A percentile compares a stretch with the other conserved stretches of the same genome.
Conservation (phyloP, 2,329 filamentous ascomycete genomes). For the Ascocoryne sarcoides region DNA sequence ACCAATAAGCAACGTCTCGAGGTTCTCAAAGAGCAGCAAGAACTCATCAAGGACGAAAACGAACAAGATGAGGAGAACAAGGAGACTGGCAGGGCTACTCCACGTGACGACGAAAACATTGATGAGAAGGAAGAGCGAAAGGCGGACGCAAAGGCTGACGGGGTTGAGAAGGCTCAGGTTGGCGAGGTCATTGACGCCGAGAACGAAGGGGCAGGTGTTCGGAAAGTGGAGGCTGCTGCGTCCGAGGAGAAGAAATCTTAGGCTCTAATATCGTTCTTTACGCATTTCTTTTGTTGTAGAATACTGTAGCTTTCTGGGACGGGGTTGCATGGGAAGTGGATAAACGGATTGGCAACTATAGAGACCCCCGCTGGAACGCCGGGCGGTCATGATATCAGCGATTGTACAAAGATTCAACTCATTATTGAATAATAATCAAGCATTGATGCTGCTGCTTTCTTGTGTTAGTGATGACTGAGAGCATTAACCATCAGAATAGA, state of each 20-base stretch:
- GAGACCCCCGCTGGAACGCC: conserved; percentile 20
- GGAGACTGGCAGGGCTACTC: conserved; percentile 62
- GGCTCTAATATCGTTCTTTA: conserved; percentile 7
- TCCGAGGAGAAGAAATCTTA: conserved; percentile 11
- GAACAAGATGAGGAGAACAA: conserved; percentile 79
- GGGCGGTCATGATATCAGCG: conserved; percentile 5
- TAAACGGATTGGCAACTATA: conserved; percentile 16
- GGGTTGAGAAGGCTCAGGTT: conserved; percentile 38
- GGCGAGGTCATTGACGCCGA: conserved; percentile 48
- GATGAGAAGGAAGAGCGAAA: conserved; percentile 82
- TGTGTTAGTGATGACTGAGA: no score
- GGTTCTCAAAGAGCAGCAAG: conserved; percentile 96
- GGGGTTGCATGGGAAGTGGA: conserved; percentile 15
- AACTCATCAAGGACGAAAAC: conserved; percentile 94
- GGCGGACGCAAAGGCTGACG: conserved; percentile 40
- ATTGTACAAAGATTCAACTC: conserved; percentile 16
- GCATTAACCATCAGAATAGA: no score
- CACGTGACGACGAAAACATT: conserved; percentile 83
- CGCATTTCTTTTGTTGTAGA: conserved; percentile 19
- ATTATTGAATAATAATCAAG: conserved; percentile 1
- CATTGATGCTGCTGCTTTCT: no score
- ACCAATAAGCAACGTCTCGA: conserved; percentile 99
- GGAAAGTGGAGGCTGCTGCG: conserved; percentile 31
- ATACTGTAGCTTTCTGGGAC: conserved; percentile 18
- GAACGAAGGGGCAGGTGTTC: conserved; percentile 39